A percentile compares a stretch with the other conserved stretches of the same genome.
Evolutionary conservation across 2,329 filamentous ascomycete genomes (phyloP).

Genomic region (Epichloe typhina): DNA sequence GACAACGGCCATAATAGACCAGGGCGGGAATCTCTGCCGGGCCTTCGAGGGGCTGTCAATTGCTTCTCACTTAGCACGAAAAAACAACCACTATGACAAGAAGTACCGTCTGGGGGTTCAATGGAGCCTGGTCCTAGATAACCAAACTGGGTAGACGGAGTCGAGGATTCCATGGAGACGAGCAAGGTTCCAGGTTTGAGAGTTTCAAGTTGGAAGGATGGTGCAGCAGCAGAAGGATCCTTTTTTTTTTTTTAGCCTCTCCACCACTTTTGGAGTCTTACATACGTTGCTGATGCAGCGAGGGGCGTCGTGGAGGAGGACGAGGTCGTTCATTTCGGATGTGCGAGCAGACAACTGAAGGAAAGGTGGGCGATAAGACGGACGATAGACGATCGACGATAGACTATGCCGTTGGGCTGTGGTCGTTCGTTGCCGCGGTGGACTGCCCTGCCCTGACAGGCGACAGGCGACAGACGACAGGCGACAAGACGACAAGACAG

Average conservation of each 20-base stretch:
- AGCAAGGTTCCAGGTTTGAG: slow-evolving; percentile 6
- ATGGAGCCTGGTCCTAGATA: slow-evolving; percentile 1
- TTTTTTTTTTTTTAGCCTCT: background rate
- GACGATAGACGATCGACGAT: background rate
- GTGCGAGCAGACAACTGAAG: background rate
- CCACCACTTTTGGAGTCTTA: background rate
- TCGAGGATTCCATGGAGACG: slow-evolving; percentile 5
- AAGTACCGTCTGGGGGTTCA: slow-evolving; percentile 2
- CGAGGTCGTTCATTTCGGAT: background rate
- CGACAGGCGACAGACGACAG: no score
- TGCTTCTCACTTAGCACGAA: background rate
- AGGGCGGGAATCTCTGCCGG: background rate
- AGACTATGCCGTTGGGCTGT: background rate
- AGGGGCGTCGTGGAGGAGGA: background rate
- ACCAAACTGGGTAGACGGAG: slow-evolving; percentile 3
- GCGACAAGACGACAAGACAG: no score
- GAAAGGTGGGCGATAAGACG: background rate
- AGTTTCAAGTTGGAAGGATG: slow-evolving; percentile 4
- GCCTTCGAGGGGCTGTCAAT: background rate
- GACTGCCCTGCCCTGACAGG: background rate
- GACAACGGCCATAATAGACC: background rate
- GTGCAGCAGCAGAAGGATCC: slow-evolving; percentile 2
- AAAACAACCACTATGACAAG: background rate
- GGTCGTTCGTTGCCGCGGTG: background rate
- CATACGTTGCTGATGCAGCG: background rate